Percentiles rank a stretch among this genome's conserved stretches.
Evolutionary conservation across 2,329 filamentous ascomycete species (phyloP).

Genomic region (Thielaviopsis populi): DNA sequence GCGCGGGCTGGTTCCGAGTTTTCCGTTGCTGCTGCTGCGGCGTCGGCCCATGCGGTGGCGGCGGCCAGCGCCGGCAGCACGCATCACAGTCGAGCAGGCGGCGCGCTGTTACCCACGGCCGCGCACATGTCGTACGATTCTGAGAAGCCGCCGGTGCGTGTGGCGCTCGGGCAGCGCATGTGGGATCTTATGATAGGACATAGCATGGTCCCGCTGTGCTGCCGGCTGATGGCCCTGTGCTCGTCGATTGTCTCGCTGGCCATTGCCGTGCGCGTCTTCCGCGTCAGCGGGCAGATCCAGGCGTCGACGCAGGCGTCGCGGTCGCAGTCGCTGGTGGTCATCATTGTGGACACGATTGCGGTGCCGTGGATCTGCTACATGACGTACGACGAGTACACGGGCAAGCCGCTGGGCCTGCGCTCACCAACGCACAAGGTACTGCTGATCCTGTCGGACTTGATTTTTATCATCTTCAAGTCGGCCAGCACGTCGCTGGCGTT

Average conservation of each 20-base stretch:
- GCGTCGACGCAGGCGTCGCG: constrained; percentile 35
- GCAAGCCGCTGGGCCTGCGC: constrained; percentile 78
- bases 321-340: constrained; percentile 72
- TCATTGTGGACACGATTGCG: constrained; percentile 76
- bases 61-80: not conserved
- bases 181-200: constrained; percentile 61
- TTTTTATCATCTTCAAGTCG: constrained; percentile 96
- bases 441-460: constrained; percentile 77
- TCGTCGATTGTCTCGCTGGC: constrained; percentile 73
- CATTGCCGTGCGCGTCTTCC: constrained; percentile 60
- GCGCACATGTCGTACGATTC: constrained; percentile 11
- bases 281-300: constrained; percentile 29
- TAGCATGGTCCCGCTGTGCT: constrained; percentile 69
- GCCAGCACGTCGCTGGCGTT: constrained; percentile 86
- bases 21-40: not conserved
- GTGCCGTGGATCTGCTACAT: constrained; percentile 86
- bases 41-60: not conserved
- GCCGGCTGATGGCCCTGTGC: constrained; percentile 66
- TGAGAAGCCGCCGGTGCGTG: constrained; percentile 22
- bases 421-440: constrained; percentile 72
- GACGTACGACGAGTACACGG: constrained; percentile 91
- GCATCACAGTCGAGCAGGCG: constrained; percentile 19
- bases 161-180: constrained; percentile 37
- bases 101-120: not conserved
- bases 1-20: constrained; percentile 21